Base-by-base conservation (phyloP, 805 yeast species). In the Candida schatavii region DNA sequence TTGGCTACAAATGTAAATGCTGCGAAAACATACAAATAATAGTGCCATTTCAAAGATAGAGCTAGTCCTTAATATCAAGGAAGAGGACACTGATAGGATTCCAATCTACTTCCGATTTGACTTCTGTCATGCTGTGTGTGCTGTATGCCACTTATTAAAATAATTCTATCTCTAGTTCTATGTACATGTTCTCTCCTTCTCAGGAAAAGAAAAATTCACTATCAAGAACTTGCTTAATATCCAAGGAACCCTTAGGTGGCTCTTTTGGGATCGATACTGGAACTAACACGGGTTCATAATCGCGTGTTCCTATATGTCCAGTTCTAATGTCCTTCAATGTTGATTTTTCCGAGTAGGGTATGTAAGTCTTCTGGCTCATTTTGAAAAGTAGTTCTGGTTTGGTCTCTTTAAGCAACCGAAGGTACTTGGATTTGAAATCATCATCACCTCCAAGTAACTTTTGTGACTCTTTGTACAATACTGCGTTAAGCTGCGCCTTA, bases 191-290 rank as follows among this genome's bases (percentile, higher is more conserved):
- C n/a, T n/a, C n/a, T n/a, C n/a, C n/a, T n/a, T n/a, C 26, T 50
- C 47, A 68, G 13, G 72, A 62, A 44, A 70, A 70, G 45, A 70
- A 70, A 48, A 47, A 65, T 40, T 46, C 52, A 51, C 72, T 68
- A 6, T 59, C 40, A 25, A 56, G 41, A 3, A 70, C 72, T 30
- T 51, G 42, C 2, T 44, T 46, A 7, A 70, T 49, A 43, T 69
- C 68, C 25, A 70, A 49, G 3, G 46, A 44, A 2, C 75, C 75
- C 26, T 45, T 55, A 5, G 48, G 42, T 1, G 74, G 73, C 4
- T 54, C 45, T 2, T 58, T 44, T 26, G 54, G 35, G 4, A 69
- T 53, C 20, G 48, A 30, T 9, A 69, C 68, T 2, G 65, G 66
- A 2, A 61, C 61, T 32, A 63, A 46, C 1, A 70, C 37, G 1